A percentile compares a stretch with the other conserved stretches of the same genome.
Conservation (phyloP, 306 rosid species). For the Vigna angularis region DNA sequence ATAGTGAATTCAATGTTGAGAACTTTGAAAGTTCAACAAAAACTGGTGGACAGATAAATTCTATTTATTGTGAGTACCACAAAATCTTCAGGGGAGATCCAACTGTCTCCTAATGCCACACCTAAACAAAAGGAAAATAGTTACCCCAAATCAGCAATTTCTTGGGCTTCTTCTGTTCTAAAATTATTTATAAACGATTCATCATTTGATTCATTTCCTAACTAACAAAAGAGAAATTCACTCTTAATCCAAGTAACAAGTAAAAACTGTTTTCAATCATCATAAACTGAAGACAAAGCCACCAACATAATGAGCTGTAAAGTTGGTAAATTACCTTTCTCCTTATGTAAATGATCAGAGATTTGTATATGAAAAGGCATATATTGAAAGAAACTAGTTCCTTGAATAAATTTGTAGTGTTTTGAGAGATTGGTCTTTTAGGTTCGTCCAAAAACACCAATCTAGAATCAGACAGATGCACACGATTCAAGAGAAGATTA, state of each 20-base stretch:
- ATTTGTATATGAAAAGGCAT: neutral
- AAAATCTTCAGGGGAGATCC: constrained; percentile 98
- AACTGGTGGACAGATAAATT: constrained; percentile 3
- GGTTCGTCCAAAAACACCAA: neutral
- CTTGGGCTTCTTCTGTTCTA: constrained; percentile 12
- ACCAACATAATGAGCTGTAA: neutral
- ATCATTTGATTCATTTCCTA: constrained; percentile 21
- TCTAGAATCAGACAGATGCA: constrained; percentile 6
- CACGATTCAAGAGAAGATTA: constrained; percentile 29
- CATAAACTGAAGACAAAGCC: constrained; percentile 13
- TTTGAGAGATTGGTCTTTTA: neutral
- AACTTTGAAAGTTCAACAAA: constrained; percentile 13
- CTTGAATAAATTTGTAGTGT: neutral
- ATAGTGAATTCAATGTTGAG: neutral
- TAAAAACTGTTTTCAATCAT: neutral
- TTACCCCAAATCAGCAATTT: constrained; percentile 2
- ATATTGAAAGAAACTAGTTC: neutral
- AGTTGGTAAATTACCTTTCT: neutral
- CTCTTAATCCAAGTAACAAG: neutral
- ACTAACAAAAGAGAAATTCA: neutral
- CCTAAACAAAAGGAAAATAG: constrained; percentile 55
- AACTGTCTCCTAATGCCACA: constrained; percentile 90
- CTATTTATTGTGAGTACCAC: constrained; percentile 54
- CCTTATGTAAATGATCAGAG: neutral
- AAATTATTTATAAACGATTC: neutral